Evolutionary conservation across 768 basidiomycete genomes (phyloP), one percentile per base, ranked within the genome.

Genomic region (Mycena filopes): DNA sequence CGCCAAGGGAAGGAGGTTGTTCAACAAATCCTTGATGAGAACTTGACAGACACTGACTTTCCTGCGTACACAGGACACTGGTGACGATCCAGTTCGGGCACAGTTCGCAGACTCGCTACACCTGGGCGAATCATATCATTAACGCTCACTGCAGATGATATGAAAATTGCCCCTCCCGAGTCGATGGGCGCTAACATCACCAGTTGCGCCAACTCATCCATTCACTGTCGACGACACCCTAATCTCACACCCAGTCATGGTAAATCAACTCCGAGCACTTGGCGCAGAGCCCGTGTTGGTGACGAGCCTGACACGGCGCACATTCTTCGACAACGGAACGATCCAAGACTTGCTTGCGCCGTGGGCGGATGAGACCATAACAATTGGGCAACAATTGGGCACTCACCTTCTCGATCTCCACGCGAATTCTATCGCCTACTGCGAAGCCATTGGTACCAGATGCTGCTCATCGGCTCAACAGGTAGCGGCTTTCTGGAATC

Each of bases 11-110:
- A 71, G 76, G 23, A 68, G 77, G 64, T 66, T 21, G 16, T 20
- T 16, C 8, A 53, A 43, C 29, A 21, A 18, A 38, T 16, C 0
- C 9, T 10, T 16, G 50, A 45, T 10, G 15, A 36, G 36, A 36
- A 36, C 11, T 36, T 9, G 36, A 25, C 3, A 12, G 53, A 25
- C 21, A 38, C 49, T 21, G 41, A 59, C 40, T 21, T 41, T 28
- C 20, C 15, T 11, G 36, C 28, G n/a, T 54, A 5, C 23, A 23
- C 20, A 65, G 55, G 25, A 81, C 79, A 2, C 65, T 78, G 20
- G 79, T 79, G 16, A 83, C 80, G 1, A 74, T 83, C 23, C 81
- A 82, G 54, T 83, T 83, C 48, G 81, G 81, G 0, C 81, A 82
- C 65, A 82, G 72, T 53, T 9, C 26, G 60, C 48, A 49, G 25